A percentile compares a stretch with the other conserved stretches of the same genome.
Evolutionary conservation across 805 yeast genomes (phyloP).

Genomic region (Pichia scutulata): DNA sequence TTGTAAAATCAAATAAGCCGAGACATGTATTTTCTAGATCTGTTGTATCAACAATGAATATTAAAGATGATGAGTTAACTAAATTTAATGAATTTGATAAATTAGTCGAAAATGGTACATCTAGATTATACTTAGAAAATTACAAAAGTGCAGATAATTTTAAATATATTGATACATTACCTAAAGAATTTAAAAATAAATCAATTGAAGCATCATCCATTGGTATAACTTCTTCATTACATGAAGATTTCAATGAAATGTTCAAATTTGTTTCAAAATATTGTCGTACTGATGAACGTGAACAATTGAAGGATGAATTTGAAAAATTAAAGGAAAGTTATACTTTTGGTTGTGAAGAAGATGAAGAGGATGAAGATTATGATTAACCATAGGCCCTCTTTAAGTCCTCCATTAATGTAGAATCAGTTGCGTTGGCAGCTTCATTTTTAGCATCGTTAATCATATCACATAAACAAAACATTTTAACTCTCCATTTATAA

Average conservation of each 20-base stretch:
- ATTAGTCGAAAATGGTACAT: conserved; percentile 15
- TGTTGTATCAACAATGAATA: conserved; percentile 19
- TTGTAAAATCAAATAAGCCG: not conserved
- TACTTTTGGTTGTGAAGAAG: conserved; percentile 9
- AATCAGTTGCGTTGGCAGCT: not conserved
- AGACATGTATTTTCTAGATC: conserved; percentile 24
- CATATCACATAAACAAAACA: conserved; percentile 6
- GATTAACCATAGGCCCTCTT: not conserved
- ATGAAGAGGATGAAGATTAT: conserved; percentile 9
- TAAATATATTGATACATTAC: conserved; percentile 28
- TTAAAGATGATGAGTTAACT: not conserved
- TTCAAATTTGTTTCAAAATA: conserved; percentile 19
- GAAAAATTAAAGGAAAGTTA: conserved; percentile 9
- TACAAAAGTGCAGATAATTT: conserved; percentile 11
- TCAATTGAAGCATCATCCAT: not conserved
- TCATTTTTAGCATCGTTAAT: conserved; percentile 9
- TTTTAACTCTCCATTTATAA: conserved; percentile 23
- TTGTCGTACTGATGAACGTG: conserved; percentile 41
- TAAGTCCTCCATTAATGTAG: not conserved
- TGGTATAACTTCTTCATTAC: conserved; percentile 12
- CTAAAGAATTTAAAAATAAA: conserved; percentile 17
- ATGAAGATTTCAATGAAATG: conserved; percentile 19
- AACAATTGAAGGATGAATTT: conserved; percentile 36
- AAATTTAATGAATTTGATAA: conserved; percentile 7
- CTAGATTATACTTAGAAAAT: conserved; percentile 10